phyloP scores from a whole-genome alignment of 768 basidiomycete genomes.

The Boletus reticuloceps region DNA sequence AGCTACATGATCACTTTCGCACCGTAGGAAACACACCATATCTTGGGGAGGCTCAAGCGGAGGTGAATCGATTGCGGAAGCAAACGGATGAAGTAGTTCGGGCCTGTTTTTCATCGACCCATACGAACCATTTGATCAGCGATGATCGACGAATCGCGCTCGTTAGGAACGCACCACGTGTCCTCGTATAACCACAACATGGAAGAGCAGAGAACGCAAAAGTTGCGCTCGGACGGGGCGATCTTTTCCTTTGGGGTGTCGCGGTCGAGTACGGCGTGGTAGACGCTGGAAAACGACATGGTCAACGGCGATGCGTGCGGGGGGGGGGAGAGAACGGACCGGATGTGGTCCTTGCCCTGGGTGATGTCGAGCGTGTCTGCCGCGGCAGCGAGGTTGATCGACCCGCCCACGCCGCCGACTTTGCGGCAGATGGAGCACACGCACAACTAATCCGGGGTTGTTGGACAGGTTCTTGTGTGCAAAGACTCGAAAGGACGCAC shows the following conservation, averaged over 20 bases:
- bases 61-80: constrained; percentile 62
- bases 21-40: constrained; percentile 38
- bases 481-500: constrained; percentile 25
- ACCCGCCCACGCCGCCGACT: constrained; percentile 62
- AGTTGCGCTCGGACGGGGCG: constrained; percentile 57
- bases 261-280: constrained; percentile 60
- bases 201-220: constrained; percentile 59
- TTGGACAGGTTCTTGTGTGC: background rate
- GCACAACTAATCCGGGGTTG: constrained; percentile 40
- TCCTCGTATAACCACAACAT: constrained; percentile 69
- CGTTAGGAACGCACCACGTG: constrained; percentile 40
- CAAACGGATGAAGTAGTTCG: constrained; percentile 63
- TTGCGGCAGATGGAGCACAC: constrained; percentile 71
- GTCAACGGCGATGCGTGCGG: background rate
- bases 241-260: constrained; percentile 47
- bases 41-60: constrained; percentile 49
- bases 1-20: background rate
- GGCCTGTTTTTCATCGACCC: constrained; percentile 44
- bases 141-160: background rate
- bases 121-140: background rate
- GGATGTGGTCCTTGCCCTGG: constrained; percentile 51
- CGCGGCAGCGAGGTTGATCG: constrained; percentile 63
- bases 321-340: constrained; percentile 31
- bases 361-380: constrained; percentile 49
- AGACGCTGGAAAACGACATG: constrained; percentile 39